Base-by-base conservation (phyloP, 495 filamentous ascomycete species). In the Daldinia childiae region DNA sequence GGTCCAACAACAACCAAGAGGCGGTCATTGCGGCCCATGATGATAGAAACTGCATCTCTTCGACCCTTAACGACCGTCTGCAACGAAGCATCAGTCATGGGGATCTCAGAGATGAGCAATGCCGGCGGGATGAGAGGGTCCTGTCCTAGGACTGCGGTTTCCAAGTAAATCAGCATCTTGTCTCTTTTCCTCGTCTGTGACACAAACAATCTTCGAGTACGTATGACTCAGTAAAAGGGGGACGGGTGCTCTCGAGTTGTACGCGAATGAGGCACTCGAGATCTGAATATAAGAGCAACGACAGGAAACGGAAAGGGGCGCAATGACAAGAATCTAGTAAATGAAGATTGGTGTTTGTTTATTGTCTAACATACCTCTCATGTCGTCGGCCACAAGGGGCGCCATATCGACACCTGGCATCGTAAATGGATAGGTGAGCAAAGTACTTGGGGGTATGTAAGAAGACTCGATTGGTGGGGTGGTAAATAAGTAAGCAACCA, bases 1-100 rank as follows among this genome's bases (percentile, higher is more conserved):
- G 95, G 95, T 1, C 95, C 95, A 74, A 95, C 92, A 58, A 99
- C 88, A 69, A 98, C 95, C 65, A 99, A 88, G 6, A 99, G 91
- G 55, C 94, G 93, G 84, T 97, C 93, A 75, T 90, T 89, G 9
- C 78, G 80, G 60, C 86, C 87, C 78, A 92, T 93, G 66, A 98
- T 92, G 77, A 98, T 91, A 55, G 89, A 84, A 62, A 93, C 86
- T 67, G 93, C 91, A 75, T 97, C 93, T 71, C 86, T 87, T 62
- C 95, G 92, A 70, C 94, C 95, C 73, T 88, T 83, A 55, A 97
- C 83, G 55, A 98, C 94, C 2, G 93, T 90, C 64, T 90, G 79
- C 27, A 83, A 75, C 19, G 82, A 83, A 74, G 82, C 84, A 79
- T 87, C 71, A 78, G 92, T 89, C 71, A 91, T 89, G 59, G 95